Conservation (phyloP, 495 filamentous ascomycete species). For the Hypoxylon crocopeplum region DNA sequence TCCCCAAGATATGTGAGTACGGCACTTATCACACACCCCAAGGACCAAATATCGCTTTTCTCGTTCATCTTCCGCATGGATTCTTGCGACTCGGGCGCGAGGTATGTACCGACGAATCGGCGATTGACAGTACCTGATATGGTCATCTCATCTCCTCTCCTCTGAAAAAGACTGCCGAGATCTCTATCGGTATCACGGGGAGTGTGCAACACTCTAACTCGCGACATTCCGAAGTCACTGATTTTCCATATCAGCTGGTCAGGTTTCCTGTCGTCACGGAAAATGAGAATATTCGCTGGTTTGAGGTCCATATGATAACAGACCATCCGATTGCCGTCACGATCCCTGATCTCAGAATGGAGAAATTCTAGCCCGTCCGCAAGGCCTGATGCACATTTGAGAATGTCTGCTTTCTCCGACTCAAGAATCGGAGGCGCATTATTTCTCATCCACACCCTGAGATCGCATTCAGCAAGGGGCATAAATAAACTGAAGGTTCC, state of each 20-base stretch:
- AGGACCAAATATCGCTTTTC: constrained; percentile 47
- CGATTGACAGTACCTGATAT: constrained; percentile 33
- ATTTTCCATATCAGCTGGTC: constrained; percentile 44
- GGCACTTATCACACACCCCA: constrained; percentile 47
- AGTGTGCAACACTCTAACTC: constrained; percentile 35
- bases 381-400: constrained; percentile 39
- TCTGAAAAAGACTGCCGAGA: constrained; percentile 31
- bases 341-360: constrained; percentile 42
- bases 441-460: constrained; percentile 39
- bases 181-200: constrained; percentile 24
- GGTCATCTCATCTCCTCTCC: constrained; percentile 11
- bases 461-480: constrained; percentile 46
- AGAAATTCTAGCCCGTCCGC: constrained; percentile 46
- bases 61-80: constrained; percentile 39
- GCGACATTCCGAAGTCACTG: constrained; percentile 50
- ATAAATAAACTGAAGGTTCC: constrained; percentile 48
- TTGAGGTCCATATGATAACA: constrained; percentile 52
- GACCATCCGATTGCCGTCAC: constrained; percentile 34
- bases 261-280: constrained; percentile 29
- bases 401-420: constrained; percentile 34
- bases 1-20: constrained; percentile 44
- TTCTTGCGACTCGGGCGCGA: constrained; percentile 41
- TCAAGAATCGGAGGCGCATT: constrained; percentile 12
- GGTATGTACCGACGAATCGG: constrained; percentile 40
- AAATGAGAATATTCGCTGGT: constrained; percentile 47